Percentiles rank a stretch among this genome's conserved stretches.
Conservation (phyloP, 169 alveolate species). For the Eimeria tenella region DNA sequence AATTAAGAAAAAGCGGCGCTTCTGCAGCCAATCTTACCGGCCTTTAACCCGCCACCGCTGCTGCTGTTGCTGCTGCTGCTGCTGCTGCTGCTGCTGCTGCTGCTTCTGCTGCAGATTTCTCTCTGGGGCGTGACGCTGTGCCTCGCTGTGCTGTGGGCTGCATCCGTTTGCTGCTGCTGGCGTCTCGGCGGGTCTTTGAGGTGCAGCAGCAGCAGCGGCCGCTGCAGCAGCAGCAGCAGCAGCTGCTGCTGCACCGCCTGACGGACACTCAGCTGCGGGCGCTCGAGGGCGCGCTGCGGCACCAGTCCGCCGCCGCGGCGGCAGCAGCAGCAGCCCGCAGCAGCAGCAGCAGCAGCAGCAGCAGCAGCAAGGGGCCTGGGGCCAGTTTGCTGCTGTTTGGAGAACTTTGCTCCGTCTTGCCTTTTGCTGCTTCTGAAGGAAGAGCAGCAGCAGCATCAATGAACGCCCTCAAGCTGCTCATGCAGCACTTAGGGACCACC, state of each 20-base stretch:
- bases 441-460: neutral
- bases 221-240: slow-evolving; percentile 15
- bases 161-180: slow-evolving; percentile 48
- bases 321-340: neutral
- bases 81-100: neutral
- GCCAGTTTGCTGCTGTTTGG: neutral
- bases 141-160: slow-evolving; percentile 62
- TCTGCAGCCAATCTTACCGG: too few species aligned
- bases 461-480: slow-evolving; percentile 14
- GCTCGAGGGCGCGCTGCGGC: slow-evolving; percentile 35
- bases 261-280: slow-evolving; percentile 37
- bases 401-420: slow-evolving; percentile 25
- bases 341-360: neutral
- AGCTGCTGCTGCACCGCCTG: slow-evolving; percentile 53
- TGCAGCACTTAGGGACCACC: slow-evolving; percentile 48
- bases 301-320: neutral
- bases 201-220: slow-evolving; percentile 16
- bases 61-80: too few species aligned
- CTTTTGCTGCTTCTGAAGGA: slow-evolving; percentile 16
- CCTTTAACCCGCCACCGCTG: too few species aligned
- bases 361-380: neutral
- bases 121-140: slow-evolving; percentile 35
- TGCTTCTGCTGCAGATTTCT: neutral
- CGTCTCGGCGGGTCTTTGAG: neutral
- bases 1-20: too few species aligned